phyloP scores from a whole-genome alignment of 768 basidiomycete genomes.

The Hydnomerulius pinastri region DNA sequence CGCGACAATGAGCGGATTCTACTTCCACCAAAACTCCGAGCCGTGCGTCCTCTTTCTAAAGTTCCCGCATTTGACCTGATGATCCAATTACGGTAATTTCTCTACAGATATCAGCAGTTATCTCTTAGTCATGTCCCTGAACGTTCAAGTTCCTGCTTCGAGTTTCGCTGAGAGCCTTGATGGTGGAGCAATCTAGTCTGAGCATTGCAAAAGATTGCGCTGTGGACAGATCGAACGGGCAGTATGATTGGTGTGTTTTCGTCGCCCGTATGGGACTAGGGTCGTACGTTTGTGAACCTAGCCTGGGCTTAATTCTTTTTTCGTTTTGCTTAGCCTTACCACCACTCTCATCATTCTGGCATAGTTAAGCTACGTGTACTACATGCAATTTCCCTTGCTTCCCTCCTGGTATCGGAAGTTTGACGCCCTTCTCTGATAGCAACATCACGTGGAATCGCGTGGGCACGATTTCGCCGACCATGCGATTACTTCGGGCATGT shows the following conservation, averaged over 20 bases:
- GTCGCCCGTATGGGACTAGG: slow-evolving; percentile 6
- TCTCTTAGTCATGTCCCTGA: slow-evolving; percentile 80
- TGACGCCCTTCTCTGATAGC: not conserved
- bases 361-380: slow-evolving; percentile 21
- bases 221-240: slow-evolving; percentile 3
- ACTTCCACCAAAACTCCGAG: slow-evolving; percentile 91
- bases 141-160: slow-evolving; percentile 73
- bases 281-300: slow-evolving; percentile 15
- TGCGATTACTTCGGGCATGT: not conserved
- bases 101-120: slow-evolving; percentile 81
- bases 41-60: slow-evolving; percentile 65
- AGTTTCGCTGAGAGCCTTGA: slow-evolving; percentile 65
- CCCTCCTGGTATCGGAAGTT: not conserved
- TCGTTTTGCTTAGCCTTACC: slow-evolving; percentile 22
- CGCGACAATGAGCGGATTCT: slow-evolving; percentile 87
- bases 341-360: slow-evolving; percentile 2
- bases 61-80: slow-evolving; percentile 2
- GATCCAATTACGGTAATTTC: slow-evolving; percentile 7
- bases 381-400: not conserved
- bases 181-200: slow-evolving; percentile 3
- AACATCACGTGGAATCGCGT: not conserved
- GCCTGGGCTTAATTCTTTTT: not conserved
- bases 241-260: slow-evolving; percentile 2
- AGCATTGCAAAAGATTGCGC: slow-evolving; percentile 2
- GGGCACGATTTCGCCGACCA: too few species aligned